phyloP scores from a whole-genome alignment of 2,329 filamentous ascomycete species.

The Drechmeria coniospora region DNA sequence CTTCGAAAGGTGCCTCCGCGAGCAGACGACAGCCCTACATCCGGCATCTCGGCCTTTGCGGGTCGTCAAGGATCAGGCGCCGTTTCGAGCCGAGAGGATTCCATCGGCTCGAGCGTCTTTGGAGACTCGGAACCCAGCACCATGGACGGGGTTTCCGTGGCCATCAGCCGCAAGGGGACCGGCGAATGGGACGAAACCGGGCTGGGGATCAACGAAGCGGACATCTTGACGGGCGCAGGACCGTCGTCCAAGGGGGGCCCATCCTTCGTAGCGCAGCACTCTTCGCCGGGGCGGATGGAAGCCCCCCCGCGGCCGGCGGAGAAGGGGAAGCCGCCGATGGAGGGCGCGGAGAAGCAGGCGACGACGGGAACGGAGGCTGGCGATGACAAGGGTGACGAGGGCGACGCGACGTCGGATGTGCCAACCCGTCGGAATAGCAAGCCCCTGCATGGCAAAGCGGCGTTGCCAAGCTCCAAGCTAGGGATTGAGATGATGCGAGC shows the following conservation, averaged over 20 bases:
- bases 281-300: conserved; percentile 48
- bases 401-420: conserved; percentile 37
- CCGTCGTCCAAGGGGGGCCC: conserved; percentile 29
- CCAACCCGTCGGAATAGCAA: conserved; percentile 31
- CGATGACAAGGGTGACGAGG: conserved; percentile 88
- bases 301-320: conserved; percentile 49
- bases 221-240: conserved; percentile 18
- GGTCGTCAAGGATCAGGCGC: conserved; percentile 60
- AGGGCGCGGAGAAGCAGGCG: conserved; percentile 56
- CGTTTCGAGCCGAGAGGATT: conserved; percentile 73
- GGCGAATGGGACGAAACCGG: conserved; percentile 71
- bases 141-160: conserved; percentile 62
- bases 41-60: conserved; percentile 57
- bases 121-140: conserved; percentile 70
- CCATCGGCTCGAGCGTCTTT: conserved; percentile 75
- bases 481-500: conserved; percentile 97
- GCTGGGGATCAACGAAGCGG: conserved; percentile 60
- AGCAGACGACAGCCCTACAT: conserved; percentile 71
- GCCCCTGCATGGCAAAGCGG: conserved; percentile 27
- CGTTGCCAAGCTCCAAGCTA: conserved; percentile 68
- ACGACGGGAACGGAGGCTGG: conserved; percentile 70
- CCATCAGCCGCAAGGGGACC: conserved; percentile 55
- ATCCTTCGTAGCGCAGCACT: conserved; percentile 43
- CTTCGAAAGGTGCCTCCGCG: conserved; percentile 48
- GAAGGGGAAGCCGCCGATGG: conserved; percentile 57